These are phyloP conservation scores for Botrytis hyacinthi DNA, from an alignment of 2,329 filamentous ascomycete genomes.

Conservation along the genomic window DNA sequence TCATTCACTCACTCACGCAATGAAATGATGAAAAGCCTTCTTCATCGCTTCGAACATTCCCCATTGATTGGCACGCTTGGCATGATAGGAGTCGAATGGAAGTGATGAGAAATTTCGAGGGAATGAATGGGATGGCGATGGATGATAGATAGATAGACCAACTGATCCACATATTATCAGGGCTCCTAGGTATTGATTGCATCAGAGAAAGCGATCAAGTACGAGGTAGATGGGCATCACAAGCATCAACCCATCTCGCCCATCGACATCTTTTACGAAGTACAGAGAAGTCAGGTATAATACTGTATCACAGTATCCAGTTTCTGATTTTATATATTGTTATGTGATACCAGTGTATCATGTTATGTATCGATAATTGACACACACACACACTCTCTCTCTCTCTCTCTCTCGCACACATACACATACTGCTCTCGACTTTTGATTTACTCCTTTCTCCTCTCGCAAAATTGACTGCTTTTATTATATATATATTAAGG, in stretches of 20 bases:
- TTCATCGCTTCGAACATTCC: constrained; percentile 7
- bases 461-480: neutral
- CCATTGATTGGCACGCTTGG: constrained; percentile 10
- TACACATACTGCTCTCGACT: neutral
- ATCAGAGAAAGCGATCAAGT: neutral
- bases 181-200: neutral
- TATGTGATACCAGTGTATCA: neutral
- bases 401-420: neutral
- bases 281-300: neutral
- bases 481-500: neutral
- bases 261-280: neutral
- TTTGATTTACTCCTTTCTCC: neutral
- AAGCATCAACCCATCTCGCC: neutral
- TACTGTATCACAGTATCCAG: neutral
- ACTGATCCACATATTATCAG: neutral
- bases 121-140: constrained; percentile 1
- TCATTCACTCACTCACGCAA: too few relatives aligned
- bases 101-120: neutral
- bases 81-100: neutral
- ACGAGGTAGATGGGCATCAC: neutral
- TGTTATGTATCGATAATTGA: neutral
- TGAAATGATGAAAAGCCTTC: neutral
- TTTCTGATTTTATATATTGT: neutral
- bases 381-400: neutral
- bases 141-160: neutral